Base-by-base conservation (phyloP, 2,329 filamentous ascomycete genomes). In the Phialocephala sp. region DNA sequence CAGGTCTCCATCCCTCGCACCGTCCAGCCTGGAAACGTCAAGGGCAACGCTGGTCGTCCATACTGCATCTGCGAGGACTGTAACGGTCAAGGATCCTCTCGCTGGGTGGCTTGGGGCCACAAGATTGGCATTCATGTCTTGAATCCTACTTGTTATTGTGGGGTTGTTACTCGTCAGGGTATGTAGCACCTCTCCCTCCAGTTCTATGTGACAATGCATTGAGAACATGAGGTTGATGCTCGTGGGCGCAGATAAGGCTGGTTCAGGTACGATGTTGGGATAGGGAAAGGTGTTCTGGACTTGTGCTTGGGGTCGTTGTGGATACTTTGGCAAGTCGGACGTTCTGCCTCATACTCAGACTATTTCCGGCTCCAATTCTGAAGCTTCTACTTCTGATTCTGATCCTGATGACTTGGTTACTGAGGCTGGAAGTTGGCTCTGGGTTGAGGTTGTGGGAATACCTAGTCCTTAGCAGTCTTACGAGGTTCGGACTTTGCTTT, bases 11-110 rank as follows among this genome's bases (percentile, higher is more conserved):
- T n/a, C n/a, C 41, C 5, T 18, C 41, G 6, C 15, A 43, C 2
- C 12, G 41, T 43, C 41, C 1, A 15, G 41, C 11, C 41, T 8
- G 41, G 15, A 43, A 43, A 15, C 12, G 6, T 43, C 41, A 18
- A 18, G 5, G 15, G 5, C 5, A 43, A 43, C 41, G 5, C 6
- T 11, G 12, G 45, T 11, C 45, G 45, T 24, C 20, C n/a, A 8
- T 24, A 50, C n/a, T 50, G 8, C 45, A 50, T 50, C 45, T 50
- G 45, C 45, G 45, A 50, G n/a, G n/a, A 8, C 45, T 50, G 45
- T 11, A 43, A 15, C 41, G 15, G 41, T 15, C 6, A 12, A 12
- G 15, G 37, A 11, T 41, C 37, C 11, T 43, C 41, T 6, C 6
- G 41, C 15, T 43, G 41, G 41, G 15, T 43, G 2, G 15, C 12